Evolutionary conservation across 768 basidiomycete genomes (phyloP), one percentile per base, ranked within the genome.

Genomic region (Mycena galericulata): DNA sequence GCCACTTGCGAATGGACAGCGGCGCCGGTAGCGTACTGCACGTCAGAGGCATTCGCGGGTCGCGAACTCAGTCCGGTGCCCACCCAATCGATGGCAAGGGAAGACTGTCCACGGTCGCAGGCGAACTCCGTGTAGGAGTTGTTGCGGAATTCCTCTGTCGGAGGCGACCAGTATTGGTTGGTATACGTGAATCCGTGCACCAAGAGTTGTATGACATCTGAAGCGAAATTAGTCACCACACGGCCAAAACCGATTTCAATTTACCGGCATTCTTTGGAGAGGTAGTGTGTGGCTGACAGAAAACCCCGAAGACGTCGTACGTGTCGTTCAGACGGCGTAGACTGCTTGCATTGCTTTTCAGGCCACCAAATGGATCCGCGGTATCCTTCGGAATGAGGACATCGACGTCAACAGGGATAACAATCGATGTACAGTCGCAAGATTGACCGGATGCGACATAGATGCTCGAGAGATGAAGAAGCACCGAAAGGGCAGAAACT

Each of bases 401-500:
- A 36, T 56, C 54, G 20, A 56, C 54, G n/a, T 56, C 36, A 41
- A 56, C 54, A 38, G 54, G 54, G 54, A 56, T 40, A 41, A n/a
- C n/a, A 17, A 56, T 5, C 8, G 34, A 41, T 32, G 54, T 36
- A 20, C 54, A 56, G 18, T 22, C 24, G 54, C 36, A 56, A 32
- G 54, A 38, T 41, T 32, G 12, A 10, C 15, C 32, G 32, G 53
- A 54, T 29, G 36, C 36, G 47, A 49, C 26, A 53, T 32, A 53
- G 51, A 53, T 53, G 51, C 51, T 53, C 30, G 51, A 53, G 29
- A 53, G 51, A 53, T 53, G 51, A 53, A 53, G 50, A 32, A 51
- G 50, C 50, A 32, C 53, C 53, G 53, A 55, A 55, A 55, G 53
- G 53, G 53, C 34, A 55, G 53, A 55, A 34, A 55, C 53, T 55